phyloP scores from a whole-genome alignment of 352 stramenopile genomes.

The Elongisporangium anandrum region DNA sequence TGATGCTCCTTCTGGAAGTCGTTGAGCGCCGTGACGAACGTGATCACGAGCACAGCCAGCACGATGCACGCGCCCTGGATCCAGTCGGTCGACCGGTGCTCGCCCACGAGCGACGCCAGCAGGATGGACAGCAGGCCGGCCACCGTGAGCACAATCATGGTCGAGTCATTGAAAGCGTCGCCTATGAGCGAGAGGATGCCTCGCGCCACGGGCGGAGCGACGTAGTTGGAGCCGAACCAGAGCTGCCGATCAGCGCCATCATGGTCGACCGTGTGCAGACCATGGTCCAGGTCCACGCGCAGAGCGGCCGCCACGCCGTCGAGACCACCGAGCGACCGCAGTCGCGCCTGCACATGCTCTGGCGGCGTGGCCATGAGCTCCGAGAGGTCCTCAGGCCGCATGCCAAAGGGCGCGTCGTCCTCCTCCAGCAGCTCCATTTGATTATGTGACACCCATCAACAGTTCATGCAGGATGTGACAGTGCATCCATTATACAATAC shows the following conservation, averaged over 20 bases:
- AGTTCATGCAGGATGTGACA: too few relatives aligned
- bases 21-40: constrained; percentile 81
- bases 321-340: constrained; percentile 38
- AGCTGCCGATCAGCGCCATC: constrained; percentile 22
- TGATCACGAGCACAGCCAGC: constrained; percentile 84
- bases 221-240: constrained; percentile 61
- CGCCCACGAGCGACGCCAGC: constrained; percentile 44
- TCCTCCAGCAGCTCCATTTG: neutral
- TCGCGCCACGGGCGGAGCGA: constrained; percentile 43
- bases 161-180: constrained; percentile 88
- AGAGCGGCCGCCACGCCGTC: constrained; percentile 43
- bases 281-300: constrained; percentile 35
- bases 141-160: constrained; percentile 85
- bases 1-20: constrained; percentile 91
- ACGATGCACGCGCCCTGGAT: constrained; percentile 90
- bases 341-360: constrained; percentile 40
- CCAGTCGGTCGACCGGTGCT: constrained; percentile 64
- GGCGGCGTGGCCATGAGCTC: constrained; percentile 60
- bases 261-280: constrained; percentile 36
- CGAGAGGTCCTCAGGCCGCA: constrained; percentile 39
- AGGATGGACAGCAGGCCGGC: constrained; percentile 83
- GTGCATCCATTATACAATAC: too few relatives aligned
- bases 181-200: constrained; percentile 81
- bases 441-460: neutral
- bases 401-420: neutral